Percentiles rank a stretch among this genome's conserved stretches.
Conservation (phyloP, 1,284 basidiomycete species). For the Taiwanofungus camphoratus region DNA sequence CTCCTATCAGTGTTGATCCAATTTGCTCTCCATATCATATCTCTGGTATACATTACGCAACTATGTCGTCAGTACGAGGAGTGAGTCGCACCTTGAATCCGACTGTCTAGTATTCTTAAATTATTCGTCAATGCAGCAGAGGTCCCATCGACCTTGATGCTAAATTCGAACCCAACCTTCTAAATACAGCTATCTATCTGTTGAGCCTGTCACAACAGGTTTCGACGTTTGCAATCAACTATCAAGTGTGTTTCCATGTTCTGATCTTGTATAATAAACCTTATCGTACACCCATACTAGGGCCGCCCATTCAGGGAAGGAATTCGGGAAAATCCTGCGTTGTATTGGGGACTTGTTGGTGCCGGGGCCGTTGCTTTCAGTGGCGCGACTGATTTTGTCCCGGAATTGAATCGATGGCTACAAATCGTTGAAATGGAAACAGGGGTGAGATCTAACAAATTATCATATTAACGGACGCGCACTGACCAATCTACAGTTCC, state of each 20-base stretch:
- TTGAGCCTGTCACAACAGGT: constrained; percentile 92
- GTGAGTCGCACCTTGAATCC: constrained; percentile 40
- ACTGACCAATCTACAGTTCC: constrained; percentile 54
- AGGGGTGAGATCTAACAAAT: constrained; percentile 42
- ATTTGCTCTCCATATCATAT: constrained; percentile 86
- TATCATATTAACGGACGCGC: background rate
- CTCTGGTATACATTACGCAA: constrained; percentile 87
- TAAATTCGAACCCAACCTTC: constrained; percentile 87
- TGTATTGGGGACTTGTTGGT: constrained; percentile 88
- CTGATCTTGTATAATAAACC: background rate
- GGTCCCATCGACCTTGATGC: constrained; percentile 88
- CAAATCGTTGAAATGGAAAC: constrained; percentile 91
- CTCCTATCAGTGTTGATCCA: constrained; percentile 85
- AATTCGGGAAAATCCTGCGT: constrained; percentile 85
- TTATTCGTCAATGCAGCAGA: constrained; percentile 32
- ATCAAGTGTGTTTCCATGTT: constrained; percentile 51
- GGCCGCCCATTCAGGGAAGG: constrained; percentile 96
- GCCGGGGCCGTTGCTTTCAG: constrained; percentile 86
- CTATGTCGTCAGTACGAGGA: constrained; percentile 74
- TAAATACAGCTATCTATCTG: constrained; percentile 94
- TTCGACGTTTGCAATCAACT: constrained; percentile 95
- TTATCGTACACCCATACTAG: constrained; percentile 27
- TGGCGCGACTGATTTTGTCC: constrained; percentile 91
- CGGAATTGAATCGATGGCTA: constrained; percentile 94
- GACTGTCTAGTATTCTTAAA: constrained; percentile 5